Base-by-base conservation (phyloP, 768 basidiomycete species). In the Lanmaoa pseudosensibilis region DNA sequence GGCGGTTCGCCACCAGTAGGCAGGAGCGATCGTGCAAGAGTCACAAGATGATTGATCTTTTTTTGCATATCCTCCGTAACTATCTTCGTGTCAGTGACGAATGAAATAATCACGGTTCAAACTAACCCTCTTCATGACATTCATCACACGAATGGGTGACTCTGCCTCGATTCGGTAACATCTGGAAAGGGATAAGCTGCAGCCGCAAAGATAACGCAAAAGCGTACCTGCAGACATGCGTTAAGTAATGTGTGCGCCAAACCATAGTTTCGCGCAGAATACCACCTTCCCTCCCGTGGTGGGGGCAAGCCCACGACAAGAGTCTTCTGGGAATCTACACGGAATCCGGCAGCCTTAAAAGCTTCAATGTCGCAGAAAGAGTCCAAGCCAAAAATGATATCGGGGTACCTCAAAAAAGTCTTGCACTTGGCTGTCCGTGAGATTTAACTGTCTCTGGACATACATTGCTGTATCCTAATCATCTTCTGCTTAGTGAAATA, bases 221-320 rank as follows among this genome's bases (percentile, higher is more conserved):
- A 18, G 10, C 66, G 48, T 57, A 78, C 80, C 43, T 67, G 61
- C n/a, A 80, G 62, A 50, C 75, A 74, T 13, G 69, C 60, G 34
- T 64, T 65, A 0, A 75, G 65, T 8, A 80, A 56, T 5, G 74
- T 79, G 49, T 77, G 71, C 1, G 78, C 76, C 19, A 81, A 64
- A 10, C 75, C 74, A 56, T 76, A 81, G 57, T 76, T 81, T 50
- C 80, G 66, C 33, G 57, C 72, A 5, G 77, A 74, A 32, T 65
- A 25, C 70, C 72, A 70, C 7, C 56, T 66, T 23, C 70, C 70
- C 32, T 77, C 66, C 4, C 69, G 73, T 1, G 73, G 74, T 9
- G 72, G 69, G 25, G 80, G 79, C 15, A 82, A 60, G 23, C 79
- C 80, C 58, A 81, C 73, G 10, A 81, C 69, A 12, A 80, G 67